Conservation (phyloP, 257 asterid species). For the Jasminum sambac region DNA sequence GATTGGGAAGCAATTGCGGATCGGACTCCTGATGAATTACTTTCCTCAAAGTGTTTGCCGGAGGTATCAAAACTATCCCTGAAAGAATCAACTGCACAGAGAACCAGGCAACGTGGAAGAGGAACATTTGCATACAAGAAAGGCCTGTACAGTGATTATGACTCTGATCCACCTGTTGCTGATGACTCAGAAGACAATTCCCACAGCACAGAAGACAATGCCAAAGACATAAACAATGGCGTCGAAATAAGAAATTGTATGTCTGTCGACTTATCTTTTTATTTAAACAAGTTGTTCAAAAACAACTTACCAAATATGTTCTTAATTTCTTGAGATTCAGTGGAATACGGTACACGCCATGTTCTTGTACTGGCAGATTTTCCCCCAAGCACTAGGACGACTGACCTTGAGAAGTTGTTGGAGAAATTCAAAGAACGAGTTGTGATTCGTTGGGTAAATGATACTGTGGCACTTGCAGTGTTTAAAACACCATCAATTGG, state of each 20-base stretch:
- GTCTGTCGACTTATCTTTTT: constrained; percentile 31
- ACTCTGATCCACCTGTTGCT: constrained; percentile 39
- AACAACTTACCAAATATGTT: no score
- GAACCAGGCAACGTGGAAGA: constrained; percentile 80
- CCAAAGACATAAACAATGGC: constrained; percentile 37
- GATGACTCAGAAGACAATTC: constrained; percentile 44
- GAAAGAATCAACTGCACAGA: constrained; percentile 50
- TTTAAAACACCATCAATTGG: constrained; percentile 80
- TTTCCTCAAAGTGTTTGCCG: constrained; percentile 54
- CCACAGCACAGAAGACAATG: constrained; percentile 33
- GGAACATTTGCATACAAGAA: constrained; percentile 72
- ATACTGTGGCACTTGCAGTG: constrained; percentile 79
- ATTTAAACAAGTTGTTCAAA: no score
- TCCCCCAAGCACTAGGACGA: constrained; percentile 65
- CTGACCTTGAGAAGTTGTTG: constrained; percentile 73
- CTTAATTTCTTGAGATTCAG: constrained; percentile 34
- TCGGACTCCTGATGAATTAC: constrained; percentile 73
- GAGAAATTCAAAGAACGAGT: constrained; percentile 66
- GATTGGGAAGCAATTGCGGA: constrained; percentile 97
- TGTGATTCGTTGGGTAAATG: constrained; percentile 91
- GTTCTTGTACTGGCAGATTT: constrained; percentile 76
- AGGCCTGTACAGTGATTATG: constrained; percentile 79
- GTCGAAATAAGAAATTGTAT: constrained; percentile 40
- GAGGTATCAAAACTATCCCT: constrained; percentile 59
- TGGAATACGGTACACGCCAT: constrained; percentile 60